A percentile compares a stretch with the other conserved stretches of the same genome.
phyloP scores from a whole-genome alignment of 768 basidiomycete species.

The Termitomyces sp. region DNA sequence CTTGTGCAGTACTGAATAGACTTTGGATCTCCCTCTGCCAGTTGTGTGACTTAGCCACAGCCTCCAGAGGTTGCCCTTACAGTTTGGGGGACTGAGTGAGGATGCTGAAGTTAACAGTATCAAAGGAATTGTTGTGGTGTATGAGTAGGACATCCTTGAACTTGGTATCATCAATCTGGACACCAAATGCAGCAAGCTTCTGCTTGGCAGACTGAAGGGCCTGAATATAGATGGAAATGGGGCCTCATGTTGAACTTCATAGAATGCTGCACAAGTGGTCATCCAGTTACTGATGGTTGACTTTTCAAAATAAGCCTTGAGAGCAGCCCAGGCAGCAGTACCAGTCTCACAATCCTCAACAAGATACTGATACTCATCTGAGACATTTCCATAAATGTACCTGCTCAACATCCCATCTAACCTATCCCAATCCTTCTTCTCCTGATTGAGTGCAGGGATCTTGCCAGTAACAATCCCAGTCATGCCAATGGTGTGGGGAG shows the following conservation, averaged over 20 bases:
- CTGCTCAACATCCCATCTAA: not conserved
- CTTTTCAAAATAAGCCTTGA: conserved; percentile 11
- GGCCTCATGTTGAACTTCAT: no score
- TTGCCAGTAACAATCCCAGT: no score
- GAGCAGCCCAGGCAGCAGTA: conserved; percentile 2
- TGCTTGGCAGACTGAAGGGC: not conserved
- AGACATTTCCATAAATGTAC: not conserved
- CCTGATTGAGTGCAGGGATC: no score
- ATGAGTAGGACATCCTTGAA: conserved; percentile 18
- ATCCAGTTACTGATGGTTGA: conserved; percentile 10
- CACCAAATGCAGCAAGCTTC: conserved; percentile 6
- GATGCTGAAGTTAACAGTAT: conserved; percentile 11
- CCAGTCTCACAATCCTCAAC: conserved; percentile 7
- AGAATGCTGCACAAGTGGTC: no score
- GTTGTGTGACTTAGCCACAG: no score
- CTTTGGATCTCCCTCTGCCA: no score
- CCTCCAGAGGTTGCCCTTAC: no score
- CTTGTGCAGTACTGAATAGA: no score
- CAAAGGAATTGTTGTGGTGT: conserved; percentile 11
- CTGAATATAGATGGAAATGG: no score
- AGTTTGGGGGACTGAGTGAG: conserved; percentile 10
- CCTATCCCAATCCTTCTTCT: not conserved
- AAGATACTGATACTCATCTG: conserved; percentile 4
- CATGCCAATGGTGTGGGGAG: no score
- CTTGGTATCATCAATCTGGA: no score